A percentile compares a stretch with the other conserved stretches of the same genome.
phyloP scores from a whole-genome alignment of 495 filamentous ascomycete genomes.

The Parmelia sp. region DNA sequence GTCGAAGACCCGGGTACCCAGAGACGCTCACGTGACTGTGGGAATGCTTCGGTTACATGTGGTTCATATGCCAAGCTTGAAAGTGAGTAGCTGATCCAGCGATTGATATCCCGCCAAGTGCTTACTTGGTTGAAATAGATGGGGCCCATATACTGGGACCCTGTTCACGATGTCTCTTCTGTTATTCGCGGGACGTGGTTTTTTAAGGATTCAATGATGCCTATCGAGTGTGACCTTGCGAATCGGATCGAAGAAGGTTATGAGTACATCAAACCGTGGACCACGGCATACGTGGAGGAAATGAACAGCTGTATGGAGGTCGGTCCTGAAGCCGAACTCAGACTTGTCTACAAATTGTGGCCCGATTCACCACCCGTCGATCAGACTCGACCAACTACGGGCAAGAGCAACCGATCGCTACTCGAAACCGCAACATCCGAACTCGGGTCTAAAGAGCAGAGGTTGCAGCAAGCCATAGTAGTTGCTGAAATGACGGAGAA shows the following conservation, averaged over 20 bases:
- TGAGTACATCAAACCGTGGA: constrained; percentile 78
- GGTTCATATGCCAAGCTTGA: constrained; percentile 47
- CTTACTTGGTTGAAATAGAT: constrained; percentile 62
- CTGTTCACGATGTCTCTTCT: constrained; percentile 79
- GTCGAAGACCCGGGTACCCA: constrained; percentile 19
- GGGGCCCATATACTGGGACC: constrained; percentile 97
- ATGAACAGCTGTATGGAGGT: constrained; percentile 86
- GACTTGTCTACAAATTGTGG: constrained; percentile 78
- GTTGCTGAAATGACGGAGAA: constrained; percentile 32
- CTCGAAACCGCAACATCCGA: constrained; percentile 15
- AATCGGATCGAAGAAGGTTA: constrained; percentile 91
- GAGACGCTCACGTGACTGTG: constrained; percentile 53
- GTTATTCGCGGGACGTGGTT: constrained; percentile 94
- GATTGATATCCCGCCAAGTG: constrained; percentile 23
- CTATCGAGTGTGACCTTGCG: constrained; percentile 79
- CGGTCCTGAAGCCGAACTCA: constrained; percentile 83
- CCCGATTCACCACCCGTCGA: constrained; percentile 44
- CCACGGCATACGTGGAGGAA: constrained; percentile 89
- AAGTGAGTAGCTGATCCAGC: constrained; percentile 30
- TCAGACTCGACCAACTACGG: constrained; percentile 29
- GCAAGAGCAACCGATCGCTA: constrained; percentile 25
- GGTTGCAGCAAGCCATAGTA: constrained; percentile 18
- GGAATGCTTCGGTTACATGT: constrained; percentile 68
- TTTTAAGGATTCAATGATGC: constrained; percentile 87
- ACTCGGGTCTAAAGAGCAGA: constrained; percentile 15